Conservation (phyloP, 2,329 filamentous ascomycete species). For the Ophiocordyceps camponoti-rufipedis region DNA sequence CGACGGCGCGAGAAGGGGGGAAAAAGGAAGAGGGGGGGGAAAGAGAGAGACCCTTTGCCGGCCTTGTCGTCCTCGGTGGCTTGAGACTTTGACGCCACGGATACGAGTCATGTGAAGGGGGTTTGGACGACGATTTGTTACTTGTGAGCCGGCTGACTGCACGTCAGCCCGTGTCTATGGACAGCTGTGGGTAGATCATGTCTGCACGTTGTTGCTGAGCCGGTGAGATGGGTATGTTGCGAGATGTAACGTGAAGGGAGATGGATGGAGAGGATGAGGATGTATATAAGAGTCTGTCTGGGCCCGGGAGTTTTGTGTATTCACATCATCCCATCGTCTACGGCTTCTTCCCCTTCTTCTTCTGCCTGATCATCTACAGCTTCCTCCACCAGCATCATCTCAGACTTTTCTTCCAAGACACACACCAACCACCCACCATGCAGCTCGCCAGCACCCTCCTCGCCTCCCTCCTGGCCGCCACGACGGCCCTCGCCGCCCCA, state of each 20-base stretch:
- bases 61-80: neutral
- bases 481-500: conserved; percentile 17
- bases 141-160: conserved; percentile 1
- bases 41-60: too few species aligned
- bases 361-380: neutral
- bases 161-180: conserved; percentile 1
- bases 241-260: neutral
- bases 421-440: conserved; percentile 14
- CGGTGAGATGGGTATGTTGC: neutral
- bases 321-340: neutral
- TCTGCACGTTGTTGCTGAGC: neutral
- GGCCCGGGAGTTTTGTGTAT: neutral
- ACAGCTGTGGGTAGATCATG: neutral
- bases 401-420: neutral
- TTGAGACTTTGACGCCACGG: neutral
- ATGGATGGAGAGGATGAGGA: neutral
- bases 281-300: neutral
- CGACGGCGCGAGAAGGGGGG: neutral
- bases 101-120: neutral
- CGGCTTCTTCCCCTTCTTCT: neutral
- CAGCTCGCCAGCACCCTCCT: conserved; percentile 22
- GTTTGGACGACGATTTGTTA: neutral
- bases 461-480: conserved; percentile 15
- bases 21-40: too few species aligned
- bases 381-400: neutral